Percentiles rank a stretch among this genome's conserved stretches.
phyloP scores from a whole-genome alignment of 768 basidiomycete genomes.

The Psilocybe sp. region DNA sequence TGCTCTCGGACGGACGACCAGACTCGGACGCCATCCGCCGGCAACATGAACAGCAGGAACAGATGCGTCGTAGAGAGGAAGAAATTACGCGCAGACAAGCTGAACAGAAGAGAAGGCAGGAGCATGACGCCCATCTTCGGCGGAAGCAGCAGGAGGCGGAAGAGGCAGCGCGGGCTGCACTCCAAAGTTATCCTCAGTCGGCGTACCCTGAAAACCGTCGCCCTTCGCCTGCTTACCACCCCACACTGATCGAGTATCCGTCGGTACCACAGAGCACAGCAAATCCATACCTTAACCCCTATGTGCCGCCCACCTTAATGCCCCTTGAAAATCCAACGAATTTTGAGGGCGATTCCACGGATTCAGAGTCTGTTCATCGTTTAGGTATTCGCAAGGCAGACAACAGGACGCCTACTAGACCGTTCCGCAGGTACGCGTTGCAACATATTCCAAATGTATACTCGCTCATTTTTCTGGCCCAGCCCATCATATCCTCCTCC shows the following conservation, averaged over 20 bases:
- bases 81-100: conserved; percentile 35
- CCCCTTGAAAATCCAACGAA: conserved; percentile 66
- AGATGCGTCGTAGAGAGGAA: conserved; percentile 42
- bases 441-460: background rate
- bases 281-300: conserved; percentile 19
- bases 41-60: conserved; percentile 32
- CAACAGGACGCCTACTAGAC: conserved; percentile 21
- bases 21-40: conserved; percentile 14
- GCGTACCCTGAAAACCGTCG: conserved; percentile 15
- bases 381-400: conserved; percentile 21
- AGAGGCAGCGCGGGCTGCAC: conserved; percentile 42
- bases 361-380: conserved; percentile 38
- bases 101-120: conserved; percentile 41
- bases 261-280: conserved; percentile 6
- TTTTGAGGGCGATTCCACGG: conserved; percentile 47
- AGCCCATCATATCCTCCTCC: conserved; percentile 47
- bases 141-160: conserved; percentile 59
- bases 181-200: conserved; percentile 19
- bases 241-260: conserved; percentile 17
- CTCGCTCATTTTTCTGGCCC: conserved; percentile 1
- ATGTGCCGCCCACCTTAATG: conserved; percentile 28
- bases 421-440: conserved; percentile 19
- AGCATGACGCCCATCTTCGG: conserved; percentile 54
- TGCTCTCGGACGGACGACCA: conserved; percentile 22
- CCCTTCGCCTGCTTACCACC: conserved; percentile 18